phyloP scores from a whole-genome alignment of 148 eudicot species.

The Cornus florida region DNA sequence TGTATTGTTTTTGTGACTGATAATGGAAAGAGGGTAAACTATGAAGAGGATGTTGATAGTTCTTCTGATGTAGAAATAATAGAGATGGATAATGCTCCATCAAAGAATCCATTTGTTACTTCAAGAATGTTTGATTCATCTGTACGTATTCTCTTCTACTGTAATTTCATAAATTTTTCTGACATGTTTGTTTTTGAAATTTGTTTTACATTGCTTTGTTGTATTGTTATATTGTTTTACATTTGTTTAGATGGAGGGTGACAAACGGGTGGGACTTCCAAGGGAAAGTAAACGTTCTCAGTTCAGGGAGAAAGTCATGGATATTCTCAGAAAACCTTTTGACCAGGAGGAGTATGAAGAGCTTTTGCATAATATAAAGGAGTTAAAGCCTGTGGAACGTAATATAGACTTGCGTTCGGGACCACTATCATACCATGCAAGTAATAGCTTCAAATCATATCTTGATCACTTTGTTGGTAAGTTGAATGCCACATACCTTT shows the following conservation, averaged over 20 bases:
- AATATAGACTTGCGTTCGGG: conserved; percentile 34
- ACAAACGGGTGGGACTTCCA: background rate
- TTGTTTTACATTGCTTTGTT: background rate
- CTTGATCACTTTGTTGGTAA: conserved; percentile 37
- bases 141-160: conserved; percentile 23
- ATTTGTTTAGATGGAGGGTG: conserved; percentile 7
- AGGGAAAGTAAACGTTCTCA: conserved; percentile 7
- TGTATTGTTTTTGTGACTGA: conserved; percentile 18
- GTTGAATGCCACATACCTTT: conserved; percentile 3
- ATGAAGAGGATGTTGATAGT: conserved; percentile 17
- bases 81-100: conserved; percentile 7
- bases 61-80: conserved; percentile 14
- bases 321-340: conserved; percentile 22
- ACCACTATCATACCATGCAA: background rate
- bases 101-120: no score
- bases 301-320: conserved; percentile 21
- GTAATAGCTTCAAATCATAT: conserved; percentile 30
- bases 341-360: conserved; percentile 29
- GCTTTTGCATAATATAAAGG: conserved; percentile 20
- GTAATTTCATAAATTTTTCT: background rate
- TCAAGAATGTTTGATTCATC: background rate
- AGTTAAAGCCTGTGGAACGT: conserved; percentile 17
- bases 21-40: conserved; percentile 13
- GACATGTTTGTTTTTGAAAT: background rate
- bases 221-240: background rate